Evolutionary conservation across 2,329 filamentous ascomycete genomes (phyloP).

Genomic region (Teratosphaeria destructans): DNA sequence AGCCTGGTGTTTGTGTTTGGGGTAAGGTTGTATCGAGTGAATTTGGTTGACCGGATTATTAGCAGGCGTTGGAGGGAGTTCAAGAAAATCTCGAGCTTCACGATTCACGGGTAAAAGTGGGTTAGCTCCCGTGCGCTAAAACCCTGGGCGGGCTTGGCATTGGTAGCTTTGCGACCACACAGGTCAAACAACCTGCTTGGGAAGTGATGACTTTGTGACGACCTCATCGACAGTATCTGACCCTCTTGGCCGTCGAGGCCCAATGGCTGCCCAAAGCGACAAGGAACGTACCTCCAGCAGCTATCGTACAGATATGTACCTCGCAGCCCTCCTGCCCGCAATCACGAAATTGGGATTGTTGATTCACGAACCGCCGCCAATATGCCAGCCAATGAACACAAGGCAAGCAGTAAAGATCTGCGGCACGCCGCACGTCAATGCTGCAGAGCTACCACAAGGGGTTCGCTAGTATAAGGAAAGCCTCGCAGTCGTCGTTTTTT

Average conservation of each 20-base stretch:
- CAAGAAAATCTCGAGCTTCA: not conserved
- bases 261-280: not conserved
- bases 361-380: not conserved
- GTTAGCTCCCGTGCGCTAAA: not conserved
- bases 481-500: not conserved
- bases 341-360: not conserved
- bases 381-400: constrained; percentile 1
- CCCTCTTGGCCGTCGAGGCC: not conserved
- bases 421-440: not conserved
- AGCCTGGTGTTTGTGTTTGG: not conserved
- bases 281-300: not conserved
- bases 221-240: not conserved
- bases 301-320: not conserved
- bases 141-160: not conserved
- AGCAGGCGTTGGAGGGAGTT: not conserved
- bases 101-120: not conserved
- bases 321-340: not conserved
- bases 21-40: not conserved
- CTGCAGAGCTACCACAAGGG: not conserved
- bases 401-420: not conserved
- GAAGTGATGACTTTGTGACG: not conserved
- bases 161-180: not conserved
- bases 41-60: not conserved
- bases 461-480: constrained; percentile 1
- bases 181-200: not conserved